A percentile compares a stretch with the other conserved stretches of the same genome.
Conservation (phyloP, 1,284 basidiomycete genomes). For the Malassezia dermatis region DNA sequence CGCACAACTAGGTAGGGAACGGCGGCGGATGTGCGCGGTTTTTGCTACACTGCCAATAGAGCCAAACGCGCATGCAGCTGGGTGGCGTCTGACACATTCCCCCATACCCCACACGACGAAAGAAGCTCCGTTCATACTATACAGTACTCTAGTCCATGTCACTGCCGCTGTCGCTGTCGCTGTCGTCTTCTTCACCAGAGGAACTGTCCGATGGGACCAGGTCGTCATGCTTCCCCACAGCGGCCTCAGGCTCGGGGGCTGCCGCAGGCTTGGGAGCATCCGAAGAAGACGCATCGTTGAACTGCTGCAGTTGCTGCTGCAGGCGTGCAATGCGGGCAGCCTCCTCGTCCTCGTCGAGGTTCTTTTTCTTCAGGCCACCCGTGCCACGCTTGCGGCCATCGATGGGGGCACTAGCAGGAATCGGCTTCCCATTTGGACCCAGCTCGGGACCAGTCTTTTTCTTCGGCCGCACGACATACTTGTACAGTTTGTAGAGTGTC, state of each 20-base stretch:
- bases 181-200: slow-evolving; percentile 25
- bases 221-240: slow-evolving; percentile 39
- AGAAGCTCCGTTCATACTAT: not conserved
- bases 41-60: not conserved
- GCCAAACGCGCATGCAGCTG: not conserved
- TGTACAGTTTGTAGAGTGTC: slow-evolving; percentile 47
- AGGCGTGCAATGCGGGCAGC: slow-evolving; percentile 41
- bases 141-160: slow-evolving; percentile 15
- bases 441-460: slow-evolving; percentile 13
- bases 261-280: slow-evolving; percentile 6
- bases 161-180: slow-evolving; percentile 29
- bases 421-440: slow-evolving; percentile 20
- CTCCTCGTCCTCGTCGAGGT: slow-evolving; percentile 44
- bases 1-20: not conserved
- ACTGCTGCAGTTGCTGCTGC: slow-evolving; percentile 43
- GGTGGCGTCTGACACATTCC: not conserved
- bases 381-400: slow-evolving; percentile 45
- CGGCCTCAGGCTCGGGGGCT: slow-evolving; percentile 3
- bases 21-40: too few relatives aligned
- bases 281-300: slow-evolving; percentile 26
- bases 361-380: slow-evolving; percentile 46
- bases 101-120: not conserved
- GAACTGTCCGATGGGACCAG: slow-evolving; percentile 41
- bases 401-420: slow-evolving; percentile 24
- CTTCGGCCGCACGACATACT: slow-evolving; percentile 44